phyloP scores from a whole-genome alignment of 139 green algal species.

The Helicosporidium sp. region DNA sequence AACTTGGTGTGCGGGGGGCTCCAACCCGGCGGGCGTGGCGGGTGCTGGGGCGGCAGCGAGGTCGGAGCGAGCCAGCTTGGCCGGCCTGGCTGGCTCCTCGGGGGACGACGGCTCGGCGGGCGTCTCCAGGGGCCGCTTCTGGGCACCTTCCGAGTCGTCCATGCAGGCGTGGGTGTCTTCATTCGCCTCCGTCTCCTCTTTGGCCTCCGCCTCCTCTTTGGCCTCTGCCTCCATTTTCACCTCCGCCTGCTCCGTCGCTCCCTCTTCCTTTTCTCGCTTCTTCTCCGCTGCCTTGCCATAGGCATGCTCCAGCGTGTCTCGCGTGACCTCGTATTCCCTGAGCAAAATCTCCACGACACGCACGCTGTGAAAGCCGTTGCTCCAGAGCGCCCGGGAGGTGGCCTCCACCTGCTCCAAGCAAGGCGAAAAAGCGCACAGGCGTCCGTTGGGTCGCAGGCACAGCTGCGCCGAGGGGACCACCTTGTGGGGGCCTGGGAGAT shows the following conservation, averaged over 20 bases:
- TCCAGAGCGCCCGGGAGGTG: slow-evolving; percentile 43
- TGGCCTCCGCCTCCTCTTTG: neutral
- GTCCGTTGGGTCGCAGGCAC: slow-evolving; percentile 45
- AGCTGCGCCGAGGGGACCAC: slow-evolving; percentile 38
- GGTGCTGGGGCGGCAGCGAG: neutral
- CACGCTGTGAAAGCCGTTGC: slow-evolving; percentile 42
- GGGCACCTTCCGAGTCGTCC: too few relatives aligned
- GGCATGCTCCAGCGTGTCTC: slow-evolving; percentile 4
- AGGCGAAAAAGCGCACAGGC: slow-evolving; percentile 85
- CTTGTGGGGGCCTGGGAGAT: slow-evolving; percentile 77
- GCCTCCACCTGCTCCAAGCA: slow-evolving; percentile 94
- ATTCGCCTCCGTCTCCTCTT: slow-evolving; percentile 3
- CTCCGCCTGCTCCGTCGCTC: neutral
- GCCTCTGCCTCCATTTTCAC: neutral
- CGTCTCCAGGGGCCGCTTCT: too few relatives aligned
- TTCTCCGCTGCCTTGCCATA: neutral
- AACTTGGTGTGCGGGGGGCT: slow-evolving; percentile 7
- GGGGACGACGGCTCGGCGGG: too few relatives aligned
- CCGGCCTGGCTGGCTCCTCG: too few relatives aligned
- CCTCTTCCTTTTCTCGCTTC: neutral
- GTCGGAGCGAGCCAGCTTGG: too few relatives aligned
- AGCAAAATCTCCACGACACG: slow-evolving; percentile 65
- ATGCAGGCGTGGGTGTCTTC: too few relatives aligned
- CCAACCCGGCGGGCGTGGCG: neutral
- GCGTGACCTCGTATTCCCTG: slow-evolving; percentile 51